Conservation (phyloP, 2,329 filamentous ascomycete species). For the Metarhizium guizhouense region DNA sequence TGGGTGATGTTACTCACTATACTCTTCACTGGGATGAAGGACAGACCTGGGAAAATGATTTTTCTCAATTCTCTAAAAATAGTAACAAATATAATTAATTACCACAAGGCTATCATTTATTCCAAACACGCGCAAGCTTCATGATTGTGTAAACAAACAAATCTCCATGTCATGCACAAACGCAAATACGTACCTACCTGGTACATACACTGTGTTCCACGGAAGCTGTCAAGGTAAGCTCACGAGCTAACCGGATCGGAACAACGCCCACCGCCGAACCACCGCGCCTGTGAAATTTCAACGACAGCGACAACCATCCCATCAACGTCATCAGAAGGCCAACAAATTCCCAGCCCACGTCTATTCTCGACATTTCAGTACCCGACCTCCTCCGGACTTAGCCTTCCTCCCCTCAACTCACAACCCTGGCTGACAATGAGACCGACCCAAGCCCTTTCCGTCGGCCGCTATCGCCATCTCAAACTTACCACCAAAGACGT, state of each 20-base stretch:
- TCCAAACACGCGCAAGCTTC: no score
- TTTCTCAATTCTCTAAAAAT: no score
- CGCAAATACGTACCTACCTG: no score
- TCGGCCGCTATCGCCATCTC: conserved; percentile 63
- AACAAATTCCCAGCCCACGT: neutral
- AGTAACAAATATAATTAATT: no score
- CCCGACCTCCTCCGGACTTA: neutral
- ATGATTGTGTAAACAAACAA: no score
- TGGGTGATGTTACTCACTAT: neutral
- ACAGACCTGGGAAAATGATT: neutral
- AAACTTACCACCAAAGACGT: conserved; percentile 87
- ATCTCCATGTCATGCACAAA: no score
- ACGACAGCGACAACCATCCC: conserved; percentile 1
- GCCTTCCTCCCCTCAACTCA: neutral
- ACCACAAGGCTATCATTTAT: no score
- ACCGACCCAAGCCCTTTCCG: conserved; percentile 57
- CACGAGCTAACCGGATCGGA: conserved; percentile 16
- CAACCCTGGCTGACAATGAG: conserved; percentile 42
- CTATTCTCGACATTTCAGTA: neutral
- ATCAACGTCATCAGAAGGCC: neutral
- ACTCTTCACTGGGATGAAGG: neutral
- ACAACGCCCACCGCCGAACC: conserved; percentile 16
- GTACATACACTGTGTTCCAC: no score
- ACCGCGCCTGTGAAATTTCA: conserved; percentile 10
- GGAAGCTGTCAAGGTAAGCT: no score